These are phyloP conservation scores for Asclepias syriaca DNA, from an alignment of 257 asterid species.

Conservation along the genomic window DNA sequence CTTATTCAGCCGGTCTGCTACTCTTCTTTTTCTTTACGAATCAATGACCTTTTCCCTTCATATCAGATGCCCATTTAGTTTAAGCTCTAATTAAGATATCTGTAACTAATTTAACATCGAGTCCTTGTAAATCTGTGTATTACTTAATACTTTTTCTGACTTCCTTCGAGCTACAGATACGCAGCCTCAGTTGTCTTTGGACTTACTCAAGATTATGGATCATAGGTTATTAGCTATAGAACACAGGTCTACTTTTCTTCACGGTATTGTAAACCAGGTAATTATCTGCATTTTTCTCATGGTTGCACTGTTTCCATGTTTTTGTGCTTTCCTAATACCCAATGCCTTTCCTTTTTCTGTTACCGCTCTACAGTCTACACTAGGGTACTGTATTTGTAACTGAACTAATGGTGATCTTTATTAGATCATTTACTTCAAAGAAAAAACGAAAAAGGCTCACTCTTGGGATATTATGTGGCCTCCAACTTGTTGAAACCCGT, in stretches of 20 bases:
- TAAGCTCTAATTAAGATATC: not conserved
- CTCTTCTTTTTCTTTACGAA: not conserved
- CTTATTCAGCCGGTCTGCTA: conserved; percentile 15
- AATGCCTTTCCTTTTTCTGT: not conserved
- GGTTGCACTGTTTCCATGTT: not conserved
- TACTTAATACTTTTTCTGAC: not conserved
- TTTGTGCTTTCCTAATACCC: conserved; percentile 6
- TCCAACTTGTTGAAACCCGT: not conserved
- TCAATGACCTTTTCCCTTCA: not conserved
- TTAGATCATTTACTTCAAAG: not conserved
- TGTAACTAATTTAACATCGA: too few relatives aligned
- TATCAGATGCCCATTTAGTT: not conserved
- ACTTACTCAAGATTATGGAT: conserved; percentile 76
- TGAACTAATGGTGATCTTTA: not conserved
- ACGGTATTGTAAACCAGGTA: conserved; percentile 53
- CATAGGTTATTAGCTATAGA: conserved; percentile 60
- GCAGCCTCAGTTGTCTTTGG: conserved; percentile 58
- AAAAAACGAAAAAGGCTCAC: not conserved
- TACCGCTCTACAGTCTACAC: not conserved
- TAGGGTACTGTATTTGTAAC: too few relatives aligned
- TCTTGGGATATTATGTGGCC: not conserved
- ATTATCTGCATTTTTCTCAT: conserved; percentile 1
- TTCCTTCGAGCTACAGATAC: conserved; percentile 20
- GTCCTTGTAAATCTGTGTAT: not conserved
- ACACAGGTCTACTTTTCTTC: conserved; percentile 54